phyloP scores from a whole-genome alignment of 495 filamentous ascomycete genomes.

The Aspergillus sclerotioniger region DNA sequence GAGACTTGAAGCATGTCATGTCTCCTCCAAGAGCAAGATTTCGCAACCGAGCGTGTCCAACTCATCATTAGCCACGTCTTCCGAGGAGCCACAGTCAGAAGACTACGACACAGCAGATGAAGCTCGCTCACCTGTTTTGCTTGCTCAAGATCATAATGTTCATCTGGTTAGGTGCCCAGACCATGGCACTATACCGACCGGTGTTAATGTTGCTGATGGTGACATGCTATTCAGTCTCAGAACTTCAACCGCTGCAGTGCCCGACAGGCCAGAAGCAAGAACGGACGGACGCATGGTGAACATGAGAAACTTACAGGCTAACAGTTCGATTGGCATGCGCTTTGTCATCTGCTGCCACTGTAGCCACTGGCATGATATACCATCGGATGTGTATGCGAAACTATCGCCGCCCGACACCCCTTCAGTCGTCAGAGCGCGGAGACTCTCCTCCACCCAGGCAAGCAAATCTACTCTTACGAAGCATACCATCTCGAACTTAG shows the following conservation, averaged over 20 bases:
- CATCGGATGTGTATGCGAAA: conserved; percentile 69
- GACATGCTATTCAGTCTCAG: neutral
- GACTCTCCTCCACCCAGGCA: neutral
- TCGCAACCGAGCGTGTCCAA: conserved; percentile 16
- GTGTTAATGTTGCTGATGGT: neutral
- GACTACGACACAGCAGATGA: conserved; percentile 43
- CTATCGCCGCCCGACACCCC: conserved; percentile 3
- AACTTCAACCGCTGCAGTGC: neutral
- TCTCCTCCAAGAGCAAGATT: neutral
- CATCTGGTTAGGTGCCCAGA: neutral
- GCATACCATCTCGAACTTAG: neutral
- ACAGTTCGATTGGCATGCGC: conserved; percentile 64
- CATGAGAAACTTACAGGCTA: conserved; percentile 20
- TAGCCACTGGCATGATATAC: conserved; percentile 79
- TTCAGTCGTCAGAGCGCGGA: conserved; percentile 1
- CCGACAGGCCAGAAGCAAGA: neutral
- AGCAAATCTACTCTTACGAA: neutral
- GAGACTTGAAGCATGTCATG: neutral
- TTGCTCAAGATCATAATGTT: conserved; percentile 6
- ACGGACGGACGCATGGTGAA: conserved; percentile 16
- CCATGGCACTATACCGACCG: neutral
- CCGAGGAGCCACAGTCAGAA: conserved; percentile 23
- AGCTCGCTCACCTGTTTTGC: conserved; percentile 20
- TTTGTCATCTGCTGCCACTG: conserved; percentile 81
- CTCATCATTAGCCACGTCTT: conserved; percentile 19